These are phyloP conservation scores for Boletus coccyginus DNA, from an alignment of 768 basidiomycete genomes.

Conservation along the genomic window DNA sequence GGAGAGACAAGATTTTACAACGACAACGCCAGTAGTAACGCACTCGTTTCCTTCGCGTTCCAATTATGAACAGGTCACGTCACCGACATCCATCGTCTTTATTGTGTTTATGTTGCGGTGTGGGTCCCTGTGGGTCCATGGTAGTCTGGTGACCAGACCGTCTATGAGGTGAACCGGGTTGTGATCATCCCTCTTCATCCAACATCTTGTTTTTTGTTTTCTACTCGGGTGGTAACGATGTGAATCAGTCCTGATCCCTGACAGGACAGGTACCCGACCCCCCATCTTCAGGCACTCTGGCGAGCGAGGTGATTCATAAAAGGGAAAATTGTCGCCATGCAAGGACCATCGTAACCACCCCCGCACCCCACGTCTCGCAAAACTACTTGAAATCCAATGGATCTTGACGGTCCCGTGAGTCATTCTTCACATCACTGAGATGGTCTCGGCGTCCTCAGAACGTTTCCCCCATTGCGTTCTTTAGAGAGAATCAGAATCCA, in stretches of 20 bases:
- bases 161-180: not conserved
- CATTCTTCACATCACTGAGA: not conserved
- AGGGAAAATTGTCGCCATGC: not conserved
- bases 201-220: conserved; percentile 16
- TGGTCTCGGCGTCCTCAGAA: not conserved
- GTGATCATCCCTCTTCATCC: not conserved
- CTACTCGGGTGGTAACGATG: conserved; percentile 8
- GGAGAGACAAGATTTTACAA: conserved; percentile 1
- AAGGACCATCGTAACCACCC: not conserved
- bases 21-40: not conserved
- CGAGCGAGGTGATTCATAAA: conserved; percentile 14
- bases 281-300: not conserved
- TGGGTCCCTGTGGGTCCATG: conserved; percentile 25
- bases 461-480: not conserved
- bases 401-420: conserved; percentile 16
- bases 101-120: conserved; percentile 19
- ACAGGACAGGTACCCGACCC: not conserved
- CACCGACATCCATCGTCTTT: not conserved
- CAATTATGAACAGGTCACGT: not conserved
- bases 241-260: not conserved
- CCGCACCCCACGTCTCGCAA: not conserved
- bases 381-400: conserved; percentile 4
- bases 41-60: not conserved
- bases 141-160: too few relatives aligned
- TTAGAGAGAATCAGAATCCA: conserved; percentile 8